These are phyloP conservation scores for Solanum hybrid DNA, from an alignment of 305 asterid genomes.

Conservation along the genomic window DNA sequence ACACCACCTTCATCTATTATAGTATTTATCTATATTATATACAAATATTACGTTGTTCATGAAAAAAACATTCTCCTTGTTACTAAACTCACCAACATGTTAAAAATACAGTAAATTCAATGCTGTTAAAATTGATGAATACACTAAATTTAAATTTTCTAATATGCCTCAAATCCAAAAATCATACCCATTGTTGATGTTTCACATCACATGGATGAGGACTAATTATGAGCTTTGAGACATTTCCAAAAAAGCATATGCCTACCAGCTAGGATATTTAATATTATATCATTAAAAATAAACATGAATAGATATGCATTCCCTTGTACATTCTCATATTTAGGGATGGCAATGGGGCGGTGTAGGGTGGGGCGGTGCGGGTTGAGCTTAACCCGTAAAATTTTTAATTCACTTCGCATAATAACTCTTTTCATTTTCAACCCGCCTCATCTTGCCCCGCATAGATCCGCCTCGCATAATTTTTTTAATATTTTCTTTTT, in stretches of 20 bases:
- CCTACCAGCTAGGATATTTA: conserved; percentile 30
- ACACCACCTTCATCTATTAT: neutral
- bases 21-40: neutral
- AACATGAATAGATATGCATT: conserved; percentile 18
- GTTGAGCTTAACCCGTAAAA: too few relatives aligned
- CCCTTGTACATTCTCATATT: conserved; percentile 4
- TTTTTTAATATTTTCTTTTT: too few relatives aligned
- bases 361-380: too few relatives aligned
- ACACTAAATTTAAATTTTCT: neutral
- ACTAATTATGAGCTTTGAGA: conserved; percentile 26
- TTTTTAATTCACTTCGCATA: too few relatives aligned
- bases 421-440: too few relatives aligned
- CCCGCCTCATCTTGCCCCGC: rapidly evolving
- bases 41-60: neutral
- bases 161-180: neutral
- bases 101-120: neutral
- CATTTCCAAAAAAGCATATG: conserved; percentile 29
- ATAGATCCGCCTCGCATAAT: too few relatives aligned
- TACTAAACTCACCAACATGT: neutral
- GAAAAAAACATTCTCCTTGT: neutral
- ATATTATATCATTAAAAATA: neutral
- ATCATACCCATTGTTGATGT: neutral
- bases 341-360: too few relatives aligned
- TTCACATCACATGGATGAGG: conserved; percentile 7
- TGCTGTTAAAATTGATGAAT: neutral